Evolutionary conservation across 768 basidiomycete species (phyloP), one percentile per base, ranked within the genome.

Genomic region (Dioszegia aurantiaca): DNA sequence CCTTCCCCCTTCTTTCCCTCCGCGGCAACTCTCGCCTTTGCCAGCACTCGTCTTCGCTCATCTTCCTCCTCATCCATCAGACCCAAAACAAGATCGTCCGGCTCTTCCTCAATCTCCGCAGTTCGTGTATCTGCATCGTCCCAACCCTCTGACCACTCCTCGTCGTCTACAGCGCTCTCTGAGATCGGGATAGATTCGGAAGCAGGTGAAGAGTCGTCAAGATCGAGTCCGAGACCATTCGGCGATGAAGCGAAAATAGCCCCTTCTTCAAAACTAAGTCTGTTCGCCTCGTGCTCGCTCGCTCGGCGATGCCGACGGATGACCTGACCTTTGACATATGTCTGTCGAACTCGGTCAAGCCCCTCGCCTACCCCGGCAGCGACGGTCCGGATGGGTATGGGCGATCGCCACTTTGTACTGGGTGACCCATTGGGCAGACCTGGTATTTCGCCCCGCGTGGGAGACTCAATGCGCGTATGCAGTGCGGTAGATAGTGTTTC

Each of bases 401-500:
- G 48, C 19, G 46, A 30, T 1, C 31, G 28, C 54, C 63, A 66
- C 24, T 61, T 61, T 27, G 59, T 30, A 2, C 37, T 31, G 1
- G 69, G 67, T 24, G 57, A 44, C 12, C 88, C 89, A 63, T 92
- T 92, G 0, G 89, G 90, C 36, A 87, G 80, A 84, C 89, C 88
- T 0, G 90, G 90, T 1, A 91, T 80, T 30, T 77, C 73, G 1
- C 56, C 75, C 19, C 78, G 68, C 41, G 68, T 61, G 17, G 72
- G 78, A 23, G 80, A 79, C 33, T 83, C 83, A 30, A 90, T 79
- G 10, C 82, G 82, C 1, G 82, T 84, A 0, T 83, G 75, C 58
- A 93, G 82, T 0, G 90, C 89, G 0, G 82, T 85, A 0, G 86
- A 85, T 24, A 91, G 80, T 0, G 88, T 87, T 64, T 87, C 88